Percentiles rank a stretch among this genome's conserved stretches.
Evolutionary conservation across 1,284 basidiomycete species (phyloP).

Genomic region (Apiotrichum laibachii): DNA sequence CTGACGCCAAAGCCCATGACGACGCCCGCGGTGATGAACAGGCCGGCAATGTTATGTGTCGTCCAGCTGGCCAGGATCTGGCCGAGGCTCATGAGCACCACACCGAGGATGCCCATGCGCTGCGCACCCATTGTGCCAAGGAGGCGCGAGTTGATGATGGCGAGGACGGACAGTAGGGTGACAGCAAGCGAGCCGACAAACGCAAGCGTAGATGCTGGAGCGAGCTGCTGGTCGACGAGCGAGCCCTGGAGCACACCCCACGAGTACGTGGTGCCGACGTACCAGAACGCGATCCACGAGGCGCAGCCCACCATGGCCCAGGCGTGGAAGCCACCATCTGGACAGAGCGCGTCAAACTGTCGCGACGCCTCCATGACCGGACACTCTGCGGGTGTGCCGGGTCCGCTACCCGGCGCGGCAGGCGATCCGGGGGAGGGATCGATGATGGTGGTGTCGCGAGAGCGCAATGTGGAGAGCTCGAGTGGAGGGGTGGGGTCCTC

Average conservation of each 20-base stretch:
- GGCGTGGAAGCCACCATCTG: slow-evolving; percentile 14
- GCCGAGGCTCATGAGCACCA: slow-evolving; percentile 27
- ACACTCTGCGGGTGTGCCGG: background rate
- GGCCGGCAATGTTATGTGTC: slow-evolving; percentile 25
- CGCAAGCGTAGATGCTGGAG: slow-evolving; percentile 39
- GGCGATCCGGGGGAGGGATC: background rate
- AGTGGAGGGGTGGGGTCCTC: no score
- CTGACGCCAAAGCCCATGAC: slow-evolving; percentile 29
- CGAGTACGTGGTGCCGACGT: slow-evolving; percentile 40
- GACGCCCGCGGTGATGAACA: slow-evolving; percentile 30
- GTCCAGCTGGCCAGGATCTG: slow-evolving; percentile 36
- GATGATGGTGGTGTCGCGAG: no score
- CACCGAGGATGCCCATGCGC: slow-evolving; percentile 29
- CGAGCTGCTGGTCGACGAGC: slow-evolving; percentile 34
- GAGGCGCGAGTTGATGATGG: slow-evolving; percentile 37
- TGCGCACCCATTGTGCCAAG: slow-evolving; percentile 35
- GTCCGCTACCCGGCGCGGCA: background rate
- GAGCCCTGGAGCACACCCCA: slow-evolving; percentile 43
- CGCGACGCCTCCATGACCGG: slow-evolving; percentile 2
- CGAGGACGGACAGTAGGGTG: slow-evolving; percentile 33
- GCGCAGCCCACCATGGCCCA: slow-evolving; percentile 9
- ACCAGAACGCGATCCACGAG: slow-evolving; percentile 17
- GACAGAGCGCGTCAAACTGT: slow-evolving; percentile 8
- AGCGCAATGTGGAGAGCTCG: no score
- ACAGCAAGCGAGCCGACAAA: slow-evolving; percentile 42